Percentiles rank a stretch among this genome's conserved stretches.
Conservation (phyloP, 805 yeast species). For the Myxozyma vanderwaltii region DNA sequence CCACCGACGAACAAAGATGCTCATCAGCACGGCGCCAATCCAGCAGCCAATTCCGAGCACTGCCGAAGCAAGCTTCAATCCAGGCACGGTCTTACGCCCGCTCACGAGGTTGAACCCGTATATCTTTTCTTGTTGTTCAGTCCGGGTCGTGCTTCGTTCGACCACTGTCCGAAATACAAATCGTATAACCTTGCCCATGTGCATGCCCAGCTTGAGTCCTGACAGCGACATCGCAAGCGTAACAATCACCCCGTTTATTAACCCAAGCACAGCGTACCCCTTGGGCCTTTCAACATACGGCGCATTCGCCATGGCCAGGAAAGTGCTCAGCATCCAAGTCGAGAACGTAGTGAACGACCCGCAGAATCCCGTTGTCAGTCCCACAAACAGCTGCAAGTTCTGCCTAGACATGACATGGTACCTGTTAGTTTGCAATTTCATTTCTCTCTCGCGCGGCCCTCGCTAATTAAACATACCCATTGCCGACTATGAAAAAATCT, state of each 20-base stretch:
- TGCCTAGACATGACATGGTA: neutral
- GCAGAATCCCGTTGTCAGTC: conserved; percentile 38
- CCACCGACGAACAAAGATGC: conserved; percentile 28
- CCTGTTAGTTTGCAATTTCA: too few species aligned
- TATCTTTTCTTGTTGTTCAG: neutral
- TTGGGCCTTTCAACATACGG: conserved; percentile 23
- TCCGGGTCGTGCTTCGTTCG: neutral
- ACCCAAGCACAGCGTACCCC: conserved; percentile 34
- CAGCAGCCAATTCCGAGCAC: conserved; percentile 32
- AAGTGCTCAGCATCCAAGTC: conserved; percentile 35
- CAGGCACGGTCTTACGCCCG: conserved; percentile 2
- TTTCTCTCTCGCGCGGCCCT: too few species aligned
- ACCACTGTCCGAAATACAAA: neutral
- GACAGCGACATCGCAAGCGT: conserved; percentile 31
- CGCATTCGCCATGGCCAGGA: conserved; percentile 35
- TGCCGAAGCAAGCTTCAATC: conserved; percentile 8
- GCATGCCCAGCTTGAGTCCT: conserved; percentile 32
- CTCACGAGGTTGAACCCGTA: conserved; percentile 9
- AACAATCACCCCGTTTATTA: conserved; percentile 30
- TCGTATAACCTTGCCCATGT: conserved; percentile 23
- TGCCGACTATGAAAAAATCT: conserved; percentile 13
- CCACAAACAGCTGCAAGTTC: conserved; percentile 27
- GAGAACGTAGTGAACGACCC: conserved; percentile 39
- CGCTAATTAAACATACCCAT: conserved; percentile 18
- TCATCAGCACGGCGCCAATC: conserved; percentile 34